Percentiles rank a stretch among this genome's conserved stretches.
These are phyloP conservation scores for Triadica sebifera DNA, from an alignment of 345 rosid species.

Conservation along the genomic window DNA sequence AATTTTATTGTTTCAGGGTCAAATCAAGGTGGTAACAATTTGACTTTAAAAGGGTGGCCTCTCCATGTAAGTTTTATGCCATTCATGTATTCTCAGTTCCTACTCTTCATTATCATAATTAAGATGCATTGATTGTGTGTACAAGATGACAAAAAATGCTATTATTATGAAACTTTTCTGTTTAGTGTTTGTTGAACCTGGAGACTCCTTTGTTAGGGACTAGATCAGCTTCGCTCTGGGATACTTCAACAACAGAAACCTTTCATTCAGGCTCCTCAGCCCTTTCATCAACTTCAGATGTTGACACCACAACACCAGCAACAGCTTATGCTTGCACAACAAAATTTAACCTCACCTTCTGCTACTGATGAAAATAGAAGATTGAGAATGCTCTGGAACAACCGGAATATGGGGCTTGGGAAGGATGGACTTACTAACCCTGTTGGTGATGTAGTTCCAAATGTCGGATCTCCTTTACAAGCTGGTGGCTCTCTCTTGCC, in stretches of 20 bases:
- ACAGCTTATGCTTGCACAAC: constrained; percentile 91
- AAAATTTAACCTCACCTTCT: constrained; percentile 73
- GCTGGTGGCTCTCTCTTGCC: constrained; percentile 51
- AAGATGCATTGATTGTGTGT: not conserved
- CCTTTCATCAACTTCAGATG: constrained; percentile 90
- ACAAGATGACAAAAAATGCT: not conserved
- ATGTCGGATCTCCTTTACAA: constrained; percentile 66
- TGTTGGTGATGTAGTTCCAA: constrained; percentile 67
- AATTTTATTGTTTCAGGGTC: constrained; percentile 51
- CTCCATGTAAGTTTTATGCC: constrained; percentile 60
- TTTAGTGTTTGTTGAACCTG: constrained; percentile 11
- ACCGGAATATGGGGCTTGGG: constrained; percentile 54
- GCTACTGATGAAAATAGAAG: constrained; percentile 76
- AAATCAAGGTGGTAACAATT: constrained; percentile 79
- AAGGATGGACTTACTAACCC: constrained; percentile 75
- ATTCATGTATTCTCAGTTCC: not conserved
- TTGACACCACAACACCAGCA: constrained; percentile 89
- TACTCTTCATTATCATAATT: not conserved
- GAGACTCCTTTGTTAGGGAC: constrained; percentile 45
- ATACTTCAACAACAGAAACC: constrained; percentile 82
- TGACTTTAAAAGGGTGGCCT: constrained; percentile 96
- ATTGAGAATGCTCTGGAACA: constrained; percentile 67
- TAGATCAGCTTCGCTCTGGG: constrained; percentile 72
- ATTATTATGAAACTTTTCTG: not conserved
- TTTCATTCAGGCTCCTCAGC: constrained; percentile 82